Evolutionary conservation across 176 grass and related monocot genomes (phyloP).

Genomic region (Leersia perrieri): DNA sequence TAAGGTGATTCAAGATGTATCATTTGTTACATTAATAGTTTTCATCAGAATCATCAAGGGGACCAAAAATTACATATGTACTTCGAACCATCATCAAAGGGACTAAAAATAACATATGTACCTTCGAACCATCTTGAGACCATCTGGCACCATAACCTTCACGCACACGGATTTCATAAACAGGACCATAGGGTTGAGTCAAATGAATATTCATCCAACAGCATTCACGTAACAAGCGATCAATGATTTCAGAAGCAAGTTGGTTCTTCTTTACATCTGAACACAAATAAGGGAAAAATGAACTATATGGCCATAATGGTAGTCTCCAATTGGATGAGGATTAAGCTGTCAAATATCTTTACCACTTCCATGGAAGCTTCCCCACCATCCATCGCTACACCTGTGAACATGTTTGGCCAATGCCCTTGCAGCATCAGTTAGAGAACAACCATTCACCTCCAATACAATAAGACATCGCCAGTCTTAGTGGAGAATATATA

Average conservation of each 20-base stretch:
- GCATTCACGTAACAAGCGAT: slow-evolving; percentile 50
- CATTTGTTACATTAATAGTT: slow-evolving; percentile 8
- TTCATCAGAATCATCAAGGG: background rate
- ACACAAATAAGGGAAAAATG: slow-evolving; percentile 15
- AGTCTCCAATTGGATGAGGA: slow-evolving; percentile 14
- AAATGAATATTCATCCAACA: slow-evolving; percentile 90
- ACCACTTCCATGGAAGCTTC: slow-evolving; percentile 65
- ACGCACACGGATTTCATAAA: slow-evolving; percentile 82
- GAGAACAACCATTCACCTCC: slow-evolving; percentile 79
- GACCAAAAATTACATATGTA: slow-evolving; percentile 18
- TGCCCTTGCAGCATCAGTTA: slow-evolving; percentile 95
- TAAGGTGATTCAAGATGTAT: background rate
- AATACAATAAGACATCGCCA: slow-evolving; percentile 24
- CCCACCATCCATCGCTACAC: slow-evolving; percentile 82
- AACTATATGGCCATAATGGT: slow-evolving; percentile 6
- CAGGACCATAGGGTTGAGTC: slow-evolving; percentile 54
- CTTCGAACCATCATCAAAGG: background rate
- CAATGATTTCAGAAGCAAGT: slow-evolving; percentile 54
- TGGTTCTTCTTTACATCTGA: slow-evolving; percentile 75
- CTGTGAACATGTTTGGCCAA: slow-evolving; percentile 89
- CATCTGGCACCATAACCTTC: slow-evolving; percentile 90
- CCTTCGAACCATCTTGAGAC: slow-evolving; percentile 83
- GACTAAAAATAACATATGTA: slow-evolving; percentile 31
- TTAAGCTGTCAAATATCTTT: slow-evolving; percentile 25
- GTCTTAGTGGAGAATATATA: slow-evolving; percentile 16